These are phyloP conservation scores for Saturnispora zaruensis DNA, from an alignment of 805 yeast species.

Conservation along the genomic window DNA sequence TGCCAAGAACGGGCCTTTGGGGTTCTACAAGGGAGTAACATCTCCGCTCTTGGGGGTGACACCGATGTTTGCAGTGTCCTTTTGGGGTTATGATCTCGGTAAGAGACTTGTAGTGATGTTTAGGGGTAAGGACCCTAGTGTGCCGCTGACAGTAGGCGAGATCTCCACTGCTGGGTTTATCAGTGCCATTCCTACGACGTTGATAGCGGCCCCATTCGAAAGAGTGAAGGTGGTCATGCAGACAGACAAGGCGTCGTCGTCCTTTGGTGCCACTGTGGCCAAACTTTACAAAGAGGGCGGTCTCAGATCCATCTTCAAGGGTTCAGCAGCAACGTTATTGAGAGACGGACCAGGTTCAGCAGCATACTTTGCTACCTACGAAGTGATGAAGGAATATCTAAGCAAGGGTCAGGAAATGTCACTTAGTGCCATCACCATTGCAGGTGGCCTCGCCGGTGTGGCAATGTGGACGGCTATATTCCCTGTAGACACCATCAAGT, in stretches of 20 bases:
- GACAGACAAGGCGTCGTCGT: slow-evolving; percentile 33
- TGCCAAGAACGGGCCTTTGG: slow-evolving; percentile 63
- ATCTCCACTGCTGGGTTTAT: slow-evolving; percentile 89
- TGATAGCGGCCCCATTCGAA: slow-evolving; percentile 96
- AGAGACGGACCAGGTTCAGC: slow-evolving; percentile 99
- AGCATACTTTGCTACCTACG: slow-evolving; percentile 90
- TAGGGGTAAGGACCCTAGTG: slow-evolving; percentile 26
- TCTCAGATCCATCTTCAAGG: slow-evolving; percentile 74
- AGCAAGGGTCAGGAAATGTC: slow-evolving; percentile 49
- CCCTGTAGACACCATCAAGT: slow-evolving; percentile 93
- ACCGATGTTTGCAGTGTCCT: slow-evolving; percentile 96
- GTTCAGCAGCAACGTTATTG: slow-evolving; percentile 85
- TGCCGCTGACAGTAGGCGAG: slow-evolving; percentile 43
- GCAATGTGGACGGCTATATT: slow-evolving; percentile 95
- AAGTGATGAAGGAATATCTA: slow-evolving; percentile 57
- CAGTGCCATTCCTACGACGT: slow-evolving; percentile 90
- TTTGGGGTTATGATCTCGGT: slow-evolving; percentile 97
- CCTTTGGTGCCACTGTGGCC: slow-evolving; percentile 51
- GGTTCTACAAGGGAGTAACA: slow-evolving; percentile 86
- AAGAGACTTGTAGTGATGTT: slow-evolving; percentile 55
- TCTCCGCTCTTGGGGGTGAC: slow-evolving; percentile 96
- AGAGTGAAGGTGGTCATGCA: slow-evolving; percentile 92
- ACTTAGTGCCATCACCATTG: slow-evolving; percentile 65
- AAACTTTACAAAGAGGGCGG: slow-evolving; percentile 77
- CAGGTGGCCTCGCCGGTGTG: slow-evolving; percentile 95